Percentiles rank a stretch among this genome's conserved stretches.
phyloP scores from a whole-genome alignment of 2,329 filamentous ascomycete species.

The Colletotrichum ledebouriae region DNA sequence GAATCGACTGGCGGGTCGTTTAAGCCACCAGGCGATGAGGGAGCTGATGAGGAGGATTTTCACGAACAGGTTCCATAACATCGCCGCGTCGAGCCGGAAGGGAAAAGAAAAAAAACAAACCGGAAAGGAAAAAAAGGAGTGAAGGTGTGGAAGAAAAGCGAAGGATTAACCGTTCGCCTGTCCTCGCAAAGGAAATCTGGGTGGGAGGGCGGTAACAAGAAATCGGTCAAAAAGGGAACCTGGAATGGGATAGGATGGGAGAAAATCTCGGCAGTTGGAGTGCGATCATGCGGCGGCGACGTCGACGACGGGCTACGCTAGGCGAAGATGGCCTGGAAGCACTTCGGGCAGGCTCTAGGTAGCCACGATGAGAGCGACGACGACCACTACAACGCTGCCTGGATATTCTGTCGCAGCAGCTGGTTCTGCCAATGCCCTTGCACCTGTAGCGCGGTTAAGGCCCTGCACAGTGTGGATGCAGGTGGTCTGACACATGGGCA shows the following conservation, averaged over 20 bases:
- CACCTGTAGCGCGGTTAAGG: conserved; percentile 23
- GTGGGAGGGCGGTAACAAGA: conserved; percentile 29
- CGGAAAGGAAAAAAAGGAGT: conserved; percentile 15
- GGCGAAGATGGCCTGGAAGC: background rate
- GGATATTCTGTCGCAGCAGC: conserved; percentile 1
- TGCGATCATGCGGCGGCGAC: conserved; percentile 32
- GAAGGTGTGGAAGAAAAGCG: conserved; percentile 31
- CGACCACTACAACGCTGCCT: background rate
- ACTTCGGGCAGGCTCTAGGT: conserved; percentile 3
- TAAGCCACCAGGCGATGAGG: conserved; percentile 44
- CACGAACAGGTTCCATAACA: conserved; percentile 44
- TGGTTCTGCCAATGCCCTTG: conserved; percentile 15
- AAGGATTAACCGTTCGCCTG: conserved; percentile 41
- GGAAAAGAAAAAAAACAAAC: conserved; percentile 24
- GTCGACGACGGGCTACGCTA: conserved; percentile 31
- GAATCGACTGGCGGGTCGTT: conserved; percentile 36
- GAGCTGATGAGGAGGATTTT: conserved; percentile 43
- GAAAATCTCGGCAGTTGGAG: conserved; percentile 42
- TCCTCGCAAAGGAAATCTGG: conserved; percentile 35
- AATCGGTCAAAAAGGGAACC: conserved; percentile 28
- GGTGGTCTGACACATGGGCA: conserved; percentile 25
- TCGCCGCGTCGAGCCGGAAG: conserved; percentile 41
- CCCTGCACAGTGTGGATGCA: conserved; percentile 30
- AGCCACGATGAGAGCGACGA: background rate
- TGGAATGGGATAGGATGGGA: conserved; percentile 33